A percentile compares a stretch with the other conserved stretches of the same genome.
Evolutionary conservation across 345 rosid species (phyloP).

Genomic region (Abelmoschus esculentus): DNA sequence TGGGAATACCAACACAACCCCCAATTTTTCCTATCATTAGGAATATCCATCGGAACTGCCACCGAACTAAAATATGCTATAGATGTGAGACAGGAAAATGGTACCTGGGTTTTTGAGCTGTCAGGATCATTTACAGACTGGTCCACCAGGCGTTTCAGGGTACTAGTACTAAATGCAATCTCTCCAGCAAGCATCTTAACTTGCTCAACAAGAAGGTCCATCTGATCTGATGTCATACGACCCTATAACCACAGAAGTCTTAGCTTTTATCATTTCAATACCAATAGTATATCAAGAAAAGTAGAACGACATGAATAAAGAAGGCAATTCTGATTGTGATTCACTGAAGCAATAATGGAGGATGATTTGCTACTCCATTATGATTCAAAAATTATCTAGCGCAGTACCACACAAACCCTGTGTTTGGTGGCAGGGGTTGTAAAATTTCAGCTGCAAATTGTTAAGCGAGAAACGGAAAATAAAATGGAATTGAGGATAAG

Average conservation of each 20-base stretch:
- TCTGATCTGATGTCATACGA: constrained; percentile 77
- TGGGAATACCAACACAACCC: neutral
- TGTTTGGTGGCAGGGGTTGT: neutral
- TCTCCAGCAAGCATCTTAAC: constrained; percentile 38
- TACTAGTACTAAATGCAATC: constrained; percentile 87
- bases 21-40: neutral
- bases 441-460: neutral
- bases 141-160: constrained; percentile 88
- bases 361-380: neutral
- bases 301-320: neutral
- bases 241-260: constrained; percentile 35
- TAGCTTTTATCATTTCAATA: neutral
- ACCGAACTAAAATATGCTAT: neutral
- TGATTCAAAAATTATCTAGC: neutral
- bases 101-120: constrained; percentile 69
- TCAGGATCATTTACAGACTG: constrained; percentile 88
- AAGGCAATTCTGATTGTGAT: neutral
- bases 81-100: constrained; percentile 7
- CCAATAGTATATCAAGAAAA: neutral
- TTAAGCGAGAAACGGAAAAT: neutral
- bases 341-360: neutral
- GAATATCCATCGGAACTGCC: constrained; percentile 4
- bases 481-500: neutral
- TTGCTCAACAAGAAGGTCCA: constrained; percentile 96
- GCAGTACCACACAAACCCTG: neutral